These are phyloP conservation scores for Gentiana macrophylla DNA, from an alignment of 257 asterid species.

Conservation along the genomic window DNA sequence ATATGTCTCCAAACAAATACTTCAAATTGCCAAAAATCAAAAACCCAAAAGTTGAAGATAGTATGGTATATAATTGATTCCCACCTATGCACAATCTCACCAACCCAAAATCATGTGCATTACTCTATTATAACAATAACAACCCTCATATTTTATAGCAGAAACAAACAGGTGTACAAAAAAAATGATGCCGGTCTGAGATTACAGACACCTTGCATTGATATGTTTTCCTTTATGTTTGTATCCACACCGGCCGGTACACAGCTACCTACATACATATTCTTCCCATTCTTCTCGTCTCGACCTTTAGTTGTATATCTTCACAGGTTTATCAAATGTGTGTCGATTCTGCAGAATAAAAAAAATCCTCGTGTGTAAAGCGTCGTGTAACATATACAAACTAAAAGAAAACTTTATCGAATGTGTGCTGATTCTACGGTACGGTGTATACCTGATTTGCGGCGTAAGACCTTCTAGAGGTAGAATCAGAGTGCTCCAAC, in stretches of 20 bases:
- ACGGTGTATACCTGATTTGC: conserved; percentile 38
- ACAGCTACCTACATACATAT: conserved; percentile 10
- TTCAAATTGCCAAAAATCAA: no score
- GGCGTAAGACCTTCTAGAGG: conserved; percentile 49
- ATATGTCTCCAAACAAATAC: no score
- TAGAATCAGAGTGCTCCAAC: conserved; percentile 53
- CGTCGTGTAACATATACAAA: neutral
- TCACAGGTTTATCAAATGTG: conserved; percentile 58
- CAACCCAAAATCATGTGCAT: conserved; percentile 20
- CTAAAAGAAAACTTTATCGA: neutral
- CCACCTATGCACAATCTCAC: conserved; percentile 20
- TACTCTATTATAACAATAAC: conserved; percentile 10
- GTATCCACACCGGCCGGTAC: conserved; percentile 3
- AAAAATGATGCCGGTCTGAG: conserved; percentile 19
- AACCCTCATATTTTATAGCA: no score
- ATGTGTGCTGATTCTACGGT: neutral
- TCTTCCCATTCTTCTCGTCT: no score
- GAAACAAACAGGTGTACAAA: conserved; percentile 6
- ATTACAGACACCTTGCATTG: conserved; percentile 17
- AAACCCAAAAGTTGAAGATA: neutral
- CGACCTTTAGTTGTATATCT: conserved; percentile 47
- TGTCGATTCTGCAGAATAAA: conserved; percentile 56
- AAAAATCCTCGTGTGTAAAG: neutral
- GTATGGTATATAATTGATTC: neutral
- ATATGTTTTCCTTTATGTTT: conserved; percentile 1